Conservation (phyloP, 2,329 filamentous ascomycete species). For the Penicillium freii region DNA sequence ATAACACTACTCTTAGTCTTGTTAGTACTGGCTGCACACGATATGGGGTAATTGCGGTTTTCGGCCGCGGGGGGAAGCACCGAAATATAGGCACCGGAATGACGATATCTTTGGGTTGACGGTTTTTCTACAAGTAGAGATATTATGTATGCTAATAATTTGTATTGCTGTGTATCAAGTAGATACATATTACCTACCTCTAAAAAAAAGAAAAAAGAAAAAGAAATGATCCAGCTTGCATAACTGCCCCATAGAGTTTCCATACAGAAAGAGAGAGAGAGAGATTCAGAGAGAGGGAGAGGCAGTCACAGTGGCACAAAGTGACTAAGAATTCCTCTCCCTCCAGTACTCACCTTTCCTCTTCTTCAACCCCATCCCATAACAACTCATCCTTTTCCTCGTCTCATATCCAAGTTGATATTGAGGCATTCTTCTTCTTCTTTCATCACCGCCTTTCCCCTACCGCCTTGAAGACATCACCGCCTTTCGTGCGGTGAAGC, state of each 20-base stretch:
- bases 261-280: neutral
- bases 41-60: neutral
- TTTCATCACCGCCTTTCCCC: slow-evolving; percentile 26
- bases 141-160: neutral
- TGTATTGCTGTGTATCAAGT: neutral
- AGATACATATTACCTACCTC: neutral
- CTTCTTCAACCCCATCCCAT: slow-evolving; percentile 10
- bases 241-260: slow-evolving; percentile 1
- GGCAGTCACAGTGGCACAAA: slow-evolving; percentile 12
- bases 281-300: slow-evolving; percentile 3
- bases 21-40: neutral
- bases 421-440: neutral
- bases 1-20: neutral
- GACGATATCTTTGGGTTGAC: neutral
- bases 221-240: slow-evolving; percentile 1
- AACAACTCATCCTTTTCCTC: slow-evolving; percentile 13
- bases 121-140: neutral
- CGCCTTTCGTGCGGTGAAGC: slow-evolving; percentile 42
- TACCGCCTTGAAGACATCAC: slow-evolving; percentile 28
- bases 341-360: neutral
- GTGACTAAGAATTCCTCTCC: slow-evolving; percentile 12
- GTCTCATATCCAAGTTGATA: slow-evolving; percentile 3
- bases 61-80: neutral
- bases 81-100: neutral
- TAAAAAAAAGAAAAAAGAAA: neutral